Conservation (phyloP, 805 yeast species). For the Saccharomycopsis javanensis region DNA sequence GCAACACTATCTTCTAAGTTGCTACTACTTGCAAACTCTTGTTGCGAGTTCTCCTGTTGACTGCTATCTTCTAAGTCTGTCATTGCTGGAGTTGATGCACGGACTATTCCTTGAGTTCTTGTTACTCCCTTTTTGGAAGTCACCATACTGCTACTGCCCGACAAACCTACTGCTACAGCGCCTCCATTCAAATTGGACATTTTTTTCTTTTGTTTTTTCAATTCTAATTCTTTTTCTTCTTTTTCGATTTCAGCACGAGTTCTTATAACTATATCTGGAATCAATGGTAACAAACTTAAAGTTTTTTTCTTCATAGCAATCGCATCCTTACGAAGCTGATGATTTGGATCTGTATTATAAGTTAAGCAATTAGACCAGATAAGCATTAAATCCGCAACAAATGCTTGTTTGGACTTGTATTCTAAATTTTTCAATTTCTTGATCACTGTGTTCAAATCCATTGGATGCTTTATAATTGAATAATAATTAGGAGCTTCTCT, state of each 20-base stretch:
- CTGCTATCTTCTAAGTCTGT: not conserved
- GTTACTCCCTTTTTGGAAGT: conserved; percentile 31
- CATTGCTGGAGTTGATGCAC: not conserved
- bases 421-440: conserved; percentile 77
- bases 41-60: not conserved
- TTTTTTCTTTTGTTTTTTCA: not conserved
- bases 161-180: conserved; percentile 18
- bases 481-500: conserved; percentile 97
- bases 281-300: conserved; percentile 60
- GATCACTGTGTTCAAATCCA: conserved; percentile 93
- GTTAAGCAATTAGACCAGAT: conserved; percentile 93
- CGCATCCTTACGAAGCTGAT: conserved; percentile 84
- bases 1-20: not conserved
- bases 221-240: conserved; percentile 42
- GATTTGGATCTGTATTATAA: conserved; percentile 91
- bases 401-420: conserved; percentile 75
- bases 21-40: not conserved
- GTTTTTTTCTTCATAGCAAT: conserved; percentile 93
- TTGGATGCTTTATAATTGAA: conserved; percentile 80
- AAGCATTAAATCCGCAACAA: conserved; percentile 90
- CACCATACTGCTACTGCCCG: conserved; percentile 22
- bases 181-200: not conserved
- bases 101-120: conserved; percentile 23
- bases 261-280: conserved; percentile 79
- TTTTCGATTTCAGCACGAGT: conserved; percentile 63